These are phyloP conservation scores for Eucalyptus pauciflora DNA, from an alignment of 345 rosid genomes.

Conservation along the genomic window DNA sequence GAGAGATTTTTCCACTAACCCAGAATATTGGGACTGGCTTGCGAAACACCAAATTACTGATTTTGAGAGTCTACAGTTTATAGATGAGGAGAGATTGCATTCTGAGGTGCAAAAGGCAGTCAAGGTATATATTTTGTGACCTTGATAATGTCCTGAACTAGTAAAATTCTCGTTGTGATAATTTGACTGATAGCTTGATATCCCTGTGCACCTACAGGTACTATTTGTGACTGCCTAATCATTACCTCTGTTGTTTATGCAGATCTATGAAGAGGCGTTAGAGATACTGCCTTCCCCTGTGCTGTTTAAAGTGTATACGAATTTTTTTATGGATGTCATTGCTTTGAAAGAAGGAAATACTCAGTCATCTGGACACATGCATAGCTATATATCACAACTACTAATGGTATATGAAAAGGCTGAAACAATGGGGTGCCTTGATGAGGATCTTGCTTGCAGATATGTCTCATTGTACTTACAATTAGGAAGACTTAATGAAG, in stretches of 20 bases:
- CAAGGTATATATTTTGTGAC: constrained; percentile 30
- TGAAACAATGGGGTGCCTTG: constrained; percentile 38
- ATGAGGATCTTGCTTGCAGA: constrained; percentile 60
- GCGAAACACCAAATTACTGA: constrained; percentile 52
- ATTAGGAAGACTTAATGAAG: constrained; percentile 51
- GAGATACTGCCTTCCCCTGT: constrained; percentile 38
- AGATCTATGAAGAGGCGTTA: constrained; percentile 76
- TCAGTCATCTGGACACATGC: constrained; percentile 6
- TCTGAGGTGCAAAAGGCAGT: constrained; percentile 44
- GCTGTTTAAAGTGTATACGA: constrained; percentile 48
- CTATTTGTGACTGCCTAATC: neutral
- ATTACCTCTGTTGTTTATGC: neutral
- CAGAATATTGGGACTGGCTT: constrained; percentile 90
- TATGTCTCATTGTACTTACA: constrained; percentile 55
- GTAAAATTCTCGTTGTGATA: neutral
- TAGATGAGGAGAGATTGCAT: neutral
- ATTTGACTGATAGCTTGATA: neutral
- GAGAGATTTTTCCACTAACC: constrained; percentile 56
- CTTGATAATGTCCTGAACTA: neutral
- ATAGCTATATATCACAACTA: constrained; percentile 26
- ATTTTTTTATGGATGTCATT: constrained; percentile 45
- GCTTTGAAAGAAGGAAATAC: constrained; percentile 17
- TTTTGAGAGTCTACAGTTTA: constrained; percentile 5
- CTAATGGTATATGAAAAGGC: constrained; percentile 55
- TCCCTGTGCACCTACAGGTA: neutral